Conservation (phyloP, 495 filamentous ascomycete genomes). For the Wilcoxina mikolae region DNA sequence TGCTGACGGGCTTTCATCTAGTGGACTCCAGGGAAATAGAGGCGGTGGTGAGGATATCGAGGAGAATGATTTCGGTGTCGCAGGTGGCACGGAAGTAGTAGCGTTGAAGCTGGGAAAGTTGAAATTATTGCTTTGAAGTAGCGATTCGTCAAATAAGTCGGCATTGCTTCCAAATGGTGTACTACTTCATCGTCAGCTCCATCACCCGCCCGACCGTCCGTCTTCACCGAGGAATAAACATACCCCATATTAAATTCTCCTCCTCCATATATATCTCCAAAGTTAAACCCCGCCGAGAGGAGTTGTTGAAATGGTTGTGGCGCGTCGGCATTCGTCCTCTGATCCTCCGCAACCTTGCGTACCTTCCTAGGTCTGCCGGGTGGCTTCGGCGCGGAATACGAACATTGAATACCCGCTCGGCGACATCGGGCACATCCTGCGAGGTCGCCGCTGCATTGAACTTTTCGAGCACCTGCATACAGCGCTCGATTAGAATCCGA, state of each 20-base stretch:
- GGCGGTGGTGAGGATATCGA: neutral
- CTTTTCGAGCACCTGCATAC: slow-evolving; percentile 2
- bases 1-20: neutral
- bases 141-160: neutral
- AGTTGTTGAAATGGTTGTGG: neutral
- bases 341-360: slow-evolving; percentile 1
- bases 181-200: neutral
- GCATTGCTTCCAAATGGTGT: neutral
- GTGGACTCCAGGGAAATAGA: neutral
- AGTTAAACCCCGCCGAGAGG: neutral
- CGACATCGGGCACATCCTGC: slow-evolving; percentile 7
- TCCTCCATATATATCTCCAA: neutral
- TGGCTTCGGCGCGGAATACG: slow-evolving; percentile 8
- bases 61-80: slow-evolving; percentile 5
- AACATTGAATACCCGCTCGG: slow-evolving; percentile 3
- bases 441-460: slow-evolving; percentile 2
- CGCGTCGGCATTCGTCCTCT: neutral
- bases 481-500: neutral
- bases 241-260: neutral
- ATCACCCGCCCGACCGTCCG: neutral
- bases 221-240: neutral
- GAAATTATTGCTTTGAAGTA: neutral
- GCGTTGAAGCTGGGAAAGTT: neutral
- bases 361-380: slow-evolving; percentile 7
- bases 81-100: neutral